A percentile compares a stretch with the other conserved stretches of the same genome.
Conservation (phyloP, 805 yeast species). For the Candida boleticola region DNA sequence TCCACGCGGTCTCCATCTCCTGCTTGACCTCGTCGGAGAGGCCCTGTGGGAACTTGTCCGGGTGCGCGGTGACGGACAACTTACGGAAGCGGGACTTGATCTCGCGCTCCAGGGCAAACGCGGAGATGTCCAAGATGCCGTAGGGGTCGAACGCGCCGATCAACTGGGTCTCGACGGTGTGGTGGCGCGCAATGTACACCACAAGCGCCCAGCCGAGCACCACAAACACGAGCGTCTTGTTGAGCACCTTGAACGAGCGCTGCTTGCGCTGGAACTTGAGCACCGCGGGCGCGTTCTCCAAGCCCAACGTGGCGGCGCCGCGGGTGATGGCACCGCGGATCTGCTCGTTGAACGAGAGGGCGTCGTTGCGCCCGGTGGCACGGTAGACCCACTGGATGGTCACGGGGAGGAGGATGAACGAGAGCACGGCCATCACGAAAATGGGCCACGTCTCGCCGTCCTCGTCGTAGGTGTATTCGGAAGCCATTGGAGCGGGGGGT, state of each 20-base stretch:
- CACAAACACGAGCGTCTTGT: conserved; percentile 31
- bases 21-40: conserved; percentile 53
- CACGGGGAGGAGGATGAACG: conserved; percentile 66
- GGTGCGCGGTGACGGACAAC: conserved; percentile 85
- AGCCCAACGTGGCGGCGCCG: conserved; percentile 30
- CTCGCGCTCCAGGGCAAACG: conserved; percentile 67
- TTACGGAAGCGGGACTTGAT: conserved; percentile 83
- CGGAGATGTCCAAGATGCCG: conserved; percentile 72
- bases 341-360: conserved; percentile 17
- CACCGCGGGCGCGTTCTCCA: conserved; percentile 22
- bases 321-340: conserved; percentile 31
- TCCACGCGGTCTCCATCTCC: conserved; percentile 71
- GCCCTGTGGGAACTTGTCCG: conserved; percentile 80
- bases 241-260: conserved; percentile 34
- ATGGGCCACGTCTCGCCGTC: conserved; percentile 92
- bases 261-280: conserved; percentile 24
- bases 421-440: conserved; percentile 70
- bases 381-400: conserved; percentile 38
- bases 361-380: conserved; percentile 17
- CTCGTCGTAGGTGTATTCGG: conserved; percentile 79
- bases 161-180: conserved; percentile 45
- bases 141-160: conserved; percentile 81
- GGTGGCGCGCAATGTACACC: conserved; percentile 33
- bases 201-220: conserved; percentile 63
- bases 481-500: conserved; percentile 28